A percentile compares a stretch with the other conserved stretches of the same genome.
phyloP scores from a whole-genome alignment of 2,329 filamentous ascomycete genomes.

The Neofusicoccum laricinum region DNA sequence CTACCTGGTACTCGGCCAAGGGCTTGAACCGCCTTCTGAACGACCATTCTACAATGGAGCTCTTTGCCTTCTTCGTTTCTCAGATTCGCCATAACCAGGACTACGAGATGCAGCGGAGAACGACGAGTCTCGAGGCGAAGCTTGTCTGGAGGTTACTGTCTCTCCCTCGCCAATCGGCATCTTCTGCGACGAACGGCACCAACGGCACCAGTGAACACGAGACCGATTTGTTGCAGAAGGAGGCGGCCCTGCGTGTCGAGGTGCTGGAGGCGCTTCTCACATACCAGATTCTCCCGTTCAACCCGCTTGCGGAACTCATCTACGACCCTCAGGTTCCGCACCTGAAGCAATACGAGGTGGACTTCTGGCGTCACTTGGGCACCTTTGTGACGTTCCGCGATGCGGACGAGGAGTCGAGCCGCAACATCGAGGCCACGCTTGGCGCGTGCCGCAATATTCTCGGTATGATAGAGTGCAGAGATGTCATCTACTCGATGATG shows the following conservation, averaged over 20 bases:
- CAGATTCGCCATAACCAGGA: constrained; percentile 20
- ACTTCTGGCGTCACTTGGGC: constrained; percentile 80
- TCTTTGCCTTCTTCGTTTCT: constrained; percentile 64
- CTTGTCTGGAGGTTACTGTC: constrained; percentile 60
- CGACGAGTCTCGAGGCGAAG: constrained; percentile 55
- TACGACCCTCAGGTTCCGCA: constrained; percentile 41
- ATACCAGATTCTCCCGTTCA: constrained; percentile 62
- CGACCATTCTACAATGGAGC: constrained; percentile 60
- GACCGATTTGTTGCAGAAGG: constrained; percentile 61
- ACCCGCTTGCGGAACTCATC: constrained; percentile 54
- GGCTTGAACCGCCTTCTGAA: constrained; percentile 53
- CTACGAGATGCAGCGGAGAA: constrained; percentile 17
- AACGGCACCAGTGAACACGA: constrained; percentile 39
- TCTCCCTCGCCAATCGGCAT: constrained; percentile 48
- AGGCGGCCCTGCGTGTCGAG: constrained; percentile 64
- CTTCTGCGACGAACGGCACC: constrained; percentile 40
- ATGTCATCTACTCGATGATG: constrained; percentile 86
- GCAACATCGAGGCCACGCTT: constrained; percentile 65
- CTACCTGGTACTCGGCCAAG: constrained; percentile 70
- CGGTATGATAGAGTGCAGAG: constrained; percentile 79
- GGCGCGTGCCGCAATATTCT: constrained; percentile 66
- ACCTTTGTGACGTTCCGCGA: constrained; percentile 66
- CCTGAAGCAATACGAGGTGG: constrained; percentile 53
- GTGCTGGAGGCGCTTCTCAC: constrained; percentile 76
- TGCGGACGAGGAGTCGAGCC: constrained; percentile 56